These are phyloP conservation scores for Penicillium paradoxum DNA, from an alignment of 495 filamentous ascomycete species.

Conservation along the genomic window DNA sequence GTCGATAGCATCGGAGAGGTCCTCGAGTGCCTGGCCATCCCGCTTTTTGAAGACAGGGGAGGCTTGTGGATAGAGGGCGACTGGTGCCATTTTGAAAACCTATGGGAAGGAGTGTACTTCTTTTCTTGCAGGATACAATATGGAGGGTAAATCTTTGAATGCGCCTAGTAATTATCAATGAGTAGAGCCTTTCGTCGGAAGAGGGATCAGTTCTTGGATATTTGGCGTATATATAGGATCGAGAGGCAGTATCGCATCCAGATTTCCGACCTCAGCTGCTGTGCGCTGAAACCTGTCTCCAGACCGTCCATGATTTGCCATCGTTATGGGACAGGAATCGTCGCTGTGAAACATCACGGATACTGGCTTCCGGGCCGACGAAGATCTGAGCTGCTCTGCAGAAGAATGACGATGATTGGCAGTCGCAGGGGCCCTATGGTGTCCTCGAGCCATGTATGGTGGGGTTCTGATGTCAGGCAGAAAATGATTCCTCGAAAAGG, in stretches of 20 bases:
- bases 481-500: neutral
- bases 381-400: neutral
- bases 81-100: conserved; percentile 30
- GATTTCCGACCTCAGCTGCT: conserved; percentile 17
- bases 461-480: conserved; percentile 23
- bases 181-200: neutral
- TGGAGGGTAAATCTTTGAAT: neutral
- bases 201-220: neutral
- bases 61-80: conserved; percentile 23
- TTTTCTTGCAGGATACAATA: neutral
- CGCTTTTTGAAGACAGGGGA: conserved; percentile 35
- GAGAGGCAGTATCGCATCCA: conserved; percentile 14
- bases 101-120: neutral
- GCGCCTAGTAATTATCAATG: neutral
- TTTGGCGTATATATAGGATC: conserved; percentile 12
- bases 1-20: conserved; percentile 75
- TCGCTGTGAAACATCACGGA: conserved; percentile 21
- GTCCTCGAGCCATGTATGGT: neutral
- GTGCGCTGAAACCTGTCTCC: conserved; percentile 2
- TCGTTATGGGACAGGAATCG: conserved; percentile 4
- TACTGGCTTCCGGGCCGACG: conserved; percentile 23
- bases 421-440: neutral
- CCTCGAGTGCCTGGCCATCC: conserved; percentile 71
- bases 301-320: conserved; percentile 21
- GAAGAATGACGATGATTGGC: neutral